Base-by-base conservation (phyloP, 2,329 filamentous ascomycete genomes). In the Pseudocercospora vitis region DNA sequence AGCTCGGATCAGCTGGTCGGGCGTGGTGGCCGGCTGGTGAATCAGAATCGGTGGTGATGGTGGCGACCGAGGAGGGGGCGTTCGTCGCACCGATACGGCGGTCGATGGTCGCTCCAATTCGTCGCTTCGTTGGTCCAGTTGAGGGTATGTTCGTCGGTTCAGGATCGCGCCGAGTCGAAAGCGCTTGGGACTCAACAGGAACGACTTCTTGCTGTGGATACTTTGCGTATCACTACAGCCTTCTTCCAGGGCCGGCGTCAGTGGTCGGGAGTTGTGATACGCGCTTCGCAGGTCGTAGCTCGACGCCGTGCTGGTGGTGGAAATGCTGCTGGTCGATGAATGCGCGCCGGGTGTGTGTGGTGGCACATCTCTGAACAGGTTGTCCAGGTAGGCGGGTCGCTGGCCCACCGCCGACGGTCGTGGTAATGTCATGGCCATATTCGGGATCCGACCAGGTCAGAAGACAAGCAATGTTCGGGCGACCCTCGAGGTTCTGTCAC, bases 341-440 rank as follows among this genome's bases (percentile, higher is more conserved):
- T 65, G 65, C 28, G 52, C 18, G 31, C 61, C 58, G 3, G 62
- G 53, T 29, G 52, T 61, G 28, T 54, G 51, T 28, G 57, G 55
- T 23, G 47, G 23, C 44, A 56, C 53, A 26, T 63, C 56, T 61
- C 60, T 58, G 57, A 64, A 69, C 11, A 69, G 57, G 40, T 61
- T 63, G 53, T 69, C 65, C 47, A 68, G 56, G 47, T 67, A 68
- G 44, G 65, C 65, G 9, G 65, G 66, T 37, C 65, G 53, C 35
- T 52, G 55, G 28, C 60, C 58, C 32, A 56, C 46, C 4, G 55
- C 58, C 42, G 64, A 61, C 6, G 60, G 59, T 50, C 60, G 62
- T 33, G 58, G 56, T 33, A 61, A 53, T 21, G 52, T 48, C 60
- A 64, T 65, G 11, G 60, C 54, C 63, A 67, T 67, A 35, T 52